These are phyloP conservation scores for Sarocladium kiliense DNA, from an alignment of 2,329 filamentous ascomycete species.

Conservation along the genomic window DNA sequence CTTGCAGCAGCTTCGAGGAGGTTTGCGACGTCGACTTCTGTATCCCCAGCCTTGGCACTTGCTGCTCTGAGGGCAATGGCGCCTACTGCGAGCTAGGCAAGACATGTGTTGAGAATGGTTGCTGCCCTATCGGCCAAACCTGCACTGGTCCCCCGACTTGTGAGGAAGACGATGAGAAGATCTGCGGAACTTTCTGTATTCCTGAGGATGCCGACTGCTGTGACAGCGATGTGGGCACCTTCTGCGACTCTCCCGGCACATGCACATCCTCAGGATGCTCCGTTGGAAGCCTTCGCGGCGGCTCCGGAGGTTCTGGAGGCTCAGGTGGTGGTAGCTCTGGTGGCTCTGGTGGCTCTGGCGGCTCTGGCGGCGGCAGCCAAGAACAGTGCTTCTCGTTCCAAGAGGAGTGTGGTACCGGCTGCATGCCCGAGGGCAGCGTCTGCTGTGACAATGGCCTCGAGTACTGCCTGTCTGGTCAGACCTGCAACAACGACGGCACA, in stretches of 20 bases:
- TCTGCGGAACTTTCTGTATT: slow-evolving; percentile 17
- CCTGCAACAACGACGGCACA: slow-evolving; percentile 10
- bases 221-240: neutral
- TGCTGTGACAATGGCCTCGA: slow-evolving; percentile 9
- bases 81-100: slow-evolving; percentile 25
- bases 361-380: neutral
- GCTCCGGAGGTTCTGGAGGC: neutral
- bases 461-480: slow-evolving; percentile 12
- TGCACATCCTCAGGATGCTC: slow-evolving; percentile 8
- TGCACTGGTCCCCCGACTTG: slow-evolving; percentile 25
- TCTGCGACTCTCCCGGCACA: slow-evolving; percentile 8
- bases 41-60: slow-evolving; percentile 22
- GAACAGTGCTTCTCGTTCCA: slow-evolving; percentile 9
- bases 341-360: neutral
- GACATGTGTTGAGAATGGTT: slow-evolving; percentile 24
- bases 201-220: slow-evolving; percentile 14
- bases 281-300: neutral
- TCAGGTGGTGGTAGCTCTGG: neutral
- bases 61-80: slow-evolving; percentile 23
- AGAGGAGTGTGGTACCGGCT: slow-evolving; percentile 15
- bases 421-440: slow-evolving; percentile 15
- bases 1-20: slow-evolving; percentile 18
- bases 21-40: slow-evolving; percentile 24
- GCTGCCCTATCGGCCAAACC: slow-evolving; percentile 25
- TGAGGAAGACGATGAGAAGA: slow-evolving; percentile 14